These are phyloP conservation scores for Cyberlindnera saturnus DNA, from an alignment of 805 yeast species.

Conservation along the genomic window DNA sequence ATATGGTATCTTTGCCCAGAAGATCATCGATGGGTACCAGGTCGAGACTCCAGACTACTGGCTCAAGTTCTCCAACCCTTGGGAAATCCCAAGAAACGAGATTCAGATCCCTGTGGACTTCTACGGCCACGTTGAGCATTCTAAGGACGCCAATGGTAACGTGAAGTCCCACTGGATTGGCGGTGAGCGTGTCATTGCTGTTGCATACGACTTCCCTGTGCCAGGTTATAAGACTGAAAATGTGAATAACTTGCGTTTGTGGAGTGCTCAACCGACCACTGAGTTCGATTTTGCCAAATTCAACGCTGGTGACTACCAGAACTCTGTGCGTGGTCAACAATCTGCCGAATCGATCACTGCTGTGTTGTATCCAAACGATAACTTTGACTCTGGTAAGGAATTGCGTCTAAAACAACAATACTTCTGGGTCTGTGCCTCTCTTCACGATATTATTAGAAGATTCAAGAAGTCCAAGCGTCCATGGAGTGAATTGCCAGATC, in stretches of 20 bases:
- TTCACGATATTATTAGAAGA: conserved; percentile 85
- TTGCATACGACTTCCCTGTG: conserved; percentile 86
- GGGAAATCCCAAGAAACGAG: conserved; percentile 88
- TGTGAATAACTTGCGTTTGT: conserved; percentile 83
- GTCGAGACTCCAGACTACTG: conserved; percentile 94
- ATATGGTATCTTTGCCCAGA: conserved; percentile 89
- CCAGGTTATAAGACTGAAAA: conserved; percentile 83
- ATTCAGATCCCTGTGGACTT: conserved; percentile 87
- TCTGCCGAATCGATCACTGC: conserved; percentile 90
- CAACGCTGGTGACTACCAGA: conserved; percentile 84
- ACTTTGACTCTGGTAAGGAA: conserved; percentile 86
- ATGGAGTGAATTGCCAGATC: conserved; percentile 80
- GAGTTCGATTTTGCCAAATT: conserved; percentile 90
- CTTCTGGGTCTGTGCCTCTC: conserved; percentile 94
- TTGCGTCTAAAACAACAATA: conserved; percentile 91
- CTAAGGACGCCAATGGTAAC: conserved; percentile 44
- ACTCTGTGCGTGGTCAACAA: conserved; percentile 80
- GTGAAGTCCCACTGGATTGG: conserved; percentile 72
- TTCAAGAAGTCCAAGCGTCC: conserved; percentile 72
- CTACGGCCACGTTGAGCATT: conserved; percentile 60
- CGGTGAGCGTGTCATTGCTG: conserved; percentile 84
- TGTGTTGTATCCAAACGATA: conserved; percentile 90
- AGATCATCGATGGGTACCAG: conserved; percentile 86
- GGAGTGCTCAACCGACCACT: conserved; percentile 86
- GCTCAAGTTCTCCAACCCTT: conserved; percentile 83